Percentiles rank a stretch among this genome's conserved stretches.
Evolutionary conservation across 371 early-diverging fungal species (phyloP).

Genomic region (Mortierella sp.): DNA sequence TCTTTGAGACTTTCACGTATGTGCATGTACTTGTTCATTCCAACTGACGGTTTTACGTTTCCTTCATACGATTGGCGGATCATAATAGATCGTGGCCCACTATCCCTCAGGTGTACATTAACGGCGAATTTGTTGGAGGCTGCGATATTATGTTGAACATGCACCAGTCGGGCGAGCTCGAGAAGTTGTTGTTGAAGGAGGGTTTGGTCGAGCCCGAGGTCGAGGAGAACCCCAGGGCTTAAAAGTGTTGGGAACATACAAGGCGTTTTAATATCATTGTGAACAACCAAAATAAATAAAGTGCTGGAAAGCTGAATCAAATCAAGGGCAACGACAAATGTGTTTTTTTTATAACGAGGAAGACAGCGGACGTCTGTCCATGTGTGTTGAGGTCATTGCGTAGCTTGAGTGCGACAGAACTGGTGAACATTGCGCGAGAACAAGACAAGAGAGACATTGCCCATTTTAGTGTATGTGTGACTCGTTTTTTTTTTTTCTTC

Average conservation of each 20-base stretch:
- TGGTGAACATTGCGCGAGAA: background rate
- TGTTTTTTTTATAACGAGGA: background rate
- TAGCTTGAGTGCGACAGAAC: background rate
- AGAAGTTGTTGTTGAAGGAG: slow-evolving; percentile 85
- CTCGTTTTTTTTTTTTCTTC: background rate
- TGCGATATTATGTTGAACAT: slow-evolving; percentile 95
- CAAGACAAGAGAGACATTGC: background rate
- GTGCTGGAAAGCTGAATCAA: background rate
- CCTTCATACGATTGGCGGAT: background rate
- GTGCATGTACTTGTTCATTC: background rate
- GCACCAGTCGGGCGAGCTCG: slow-evolving; percentile 93
- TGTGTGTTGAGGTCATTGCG: background rate
- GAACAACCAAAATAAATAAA: background rate
- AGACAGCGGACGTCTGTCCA: background rate
- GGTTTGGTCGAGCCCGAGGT: slow-evolving; percentile 72
- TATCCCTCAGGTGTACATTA: slow-evolving; percentile 97
- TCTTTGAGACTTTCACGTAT: background rate
- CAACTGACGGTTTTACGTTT: background rate
- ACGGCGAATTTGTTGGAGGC: slow-evolving; percentile 98
- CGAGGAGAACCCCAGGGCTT: slow-evolving; percentile 59
- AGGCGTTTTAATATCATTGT: background rate
- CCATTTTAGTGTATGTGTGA: background rate
- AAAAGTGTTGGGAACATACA: background rate
- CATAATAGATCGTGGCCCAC: slow-evolving; percentile 93
- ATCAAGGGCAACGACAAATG: too few relatives aligned